Evolutionary conservation across 1,284 basidiomycete genomes (phyloP).

Genomic region (Chalciporus sp.): DNA sequence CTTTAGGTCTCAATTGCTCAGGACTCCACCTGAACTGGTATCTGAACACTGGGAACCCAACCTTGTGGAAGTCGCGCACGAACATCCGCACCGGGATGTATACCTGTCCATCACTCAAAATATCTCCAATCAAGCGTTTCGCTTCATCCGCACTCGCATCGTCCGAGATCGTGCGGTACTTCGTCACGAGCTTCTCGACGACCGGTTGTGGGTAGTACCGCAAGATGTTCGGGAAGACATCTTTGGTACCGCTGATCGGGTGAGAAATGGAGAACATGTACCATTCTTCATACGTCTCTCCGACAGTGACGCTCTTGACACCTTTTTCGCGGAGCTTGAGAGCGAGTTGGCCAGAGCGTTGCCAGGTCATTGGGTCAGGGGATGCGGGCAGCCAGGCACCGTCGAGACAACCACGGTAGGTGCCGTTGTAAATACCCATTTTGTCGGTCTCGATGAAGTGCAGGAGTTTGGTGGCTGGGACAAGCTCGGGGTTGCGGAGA

Average conservation of each 20-base stretch:
- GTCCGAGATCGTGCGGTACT: constrained; percentile 45
- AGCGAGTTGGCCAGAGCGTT: constrained; percentile 60
- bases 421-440: constrained; percentile 52
- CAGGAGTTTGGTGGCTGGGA: constrained; percentile 53
- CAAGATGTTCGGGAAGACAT: constrained; percentile 58
- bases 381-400: constrained; percentile 52
- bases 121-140: constrained; percentile 46
- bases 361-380: constrained; percentile 66
- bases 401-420: constrained; percentile 68
- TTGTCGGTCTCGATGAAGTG: constrained; percentile 56
- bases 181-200: constrained; percentile 46
- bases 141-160: constrained; percentile 17
- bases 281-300: constrained; percentile 75
- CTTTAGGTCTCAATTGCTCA: constrained; percentile 53
- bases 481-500: constrained; percentile 51
- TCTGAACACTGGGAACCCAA: constrained; percentile 7
- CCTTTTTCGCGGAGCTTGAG: constrained; percentile 56
- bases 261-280: constrained; percentile 73
- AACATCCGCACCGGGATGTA: constrained; percentile 34
- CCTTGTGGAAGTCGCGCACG: constrained; percentile 52
- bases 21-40: constrained; percentile 51
- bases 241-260: constrained; percentile 46
- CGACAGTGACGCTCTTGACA: constrained; percentile 61
- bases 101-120: constrained; percentile 41
- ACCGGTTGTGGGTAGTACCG: constrained; percentile 60